Conservation (phyloP, 257 asterid species). For the Nicotiana tomentosiformis region DNA sequence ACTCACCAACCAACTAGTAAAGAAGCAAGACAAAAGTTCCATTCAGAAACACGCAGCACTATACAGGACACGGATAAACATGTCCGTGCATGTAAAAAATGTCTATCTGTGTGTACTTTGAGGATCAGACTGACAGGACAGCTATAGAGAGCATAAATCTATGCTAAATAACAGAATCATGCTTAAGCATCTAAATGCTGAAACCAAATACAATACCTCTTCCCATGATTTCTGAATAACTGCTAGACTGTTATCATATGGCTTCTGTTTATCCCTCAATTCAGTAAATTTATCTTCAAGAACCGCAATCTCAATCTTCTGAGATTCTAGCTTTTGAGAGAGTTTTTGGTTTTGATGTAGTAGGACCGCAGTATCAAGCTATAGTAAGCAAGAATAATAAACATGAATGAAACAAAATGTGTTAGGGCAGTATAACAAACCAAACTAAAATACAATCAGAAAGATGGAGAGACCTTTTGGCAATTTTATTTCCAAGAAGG, state of each 20-base stretch:
- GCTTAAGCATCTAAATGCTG: background rate
- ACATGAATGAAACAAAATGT: background rate
- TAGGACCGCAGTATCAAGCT: slow-evolving; percentile 90
- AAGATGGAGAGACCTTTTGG: background rate
- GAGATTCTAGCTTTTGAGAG: slow-evolving; percentile 81
- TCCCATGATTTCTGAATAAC: slow-evolving; percentile 61
- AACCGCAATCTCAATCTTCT: slow-evolving; percentile 62
- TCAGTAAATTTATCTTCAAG: slow-evolving; percentile 48
- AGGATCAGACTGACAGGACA: background rate
- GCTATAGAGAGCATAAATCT: background rate
- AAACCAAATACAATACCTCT: slow-evolving; percentile 41
- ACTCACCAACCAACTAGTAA: slow-evolving; percentile 63
- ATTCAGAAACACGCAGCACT: slow-evolving; percentile 1
- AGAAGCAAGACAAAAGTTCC: slow-evolving; percentile 18
- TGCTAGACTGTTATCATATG: slow-evolving; percentile 41
- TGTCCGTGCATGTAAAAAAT: background rate
- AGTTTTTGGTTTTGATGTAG: slow-evolving; percentile 94
- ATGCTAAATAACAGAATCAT: background rate
- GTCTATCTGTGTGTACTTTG: background rate
- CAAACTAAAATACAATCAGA: background rate
- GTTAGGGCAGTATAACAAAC: background rate
- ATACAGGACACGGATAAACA: background rate
- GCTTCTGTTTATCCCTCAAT: slow-evolving; percentile 57
- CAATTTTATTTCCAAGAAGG: background rate
- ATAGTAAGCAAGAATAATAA: slow-evolving; percentile 15